Percentiles rank a stretch among this genome's conserved stretches.
Conservation (phyloP, 2,329 filamentous ascomycete genomes). For the Karstenula rhodostoma region DNA sequence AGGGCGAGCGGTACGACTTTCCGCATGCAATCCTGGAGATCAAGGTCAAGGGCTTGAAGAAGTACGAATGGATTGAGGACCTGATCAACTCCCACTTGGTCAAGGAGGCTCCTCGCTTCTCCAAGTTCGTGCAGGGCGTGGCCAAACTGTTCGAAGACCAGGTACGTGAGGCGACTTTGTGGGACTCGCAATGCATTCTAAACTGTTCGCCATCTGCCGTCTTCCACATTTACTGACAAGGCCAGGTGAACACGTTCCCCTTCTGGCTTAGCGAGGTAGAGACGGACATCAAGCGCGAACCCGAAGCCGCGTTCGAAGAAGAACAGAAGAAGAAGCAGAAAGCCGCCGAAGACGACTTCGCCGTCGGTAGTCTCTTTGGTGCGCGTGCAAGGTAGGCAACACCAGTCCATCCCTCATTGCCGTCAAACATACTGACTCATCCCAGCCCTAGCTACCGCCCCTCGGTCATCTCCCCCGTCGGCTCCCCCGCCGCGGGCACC, state of each 20-base stretch:
- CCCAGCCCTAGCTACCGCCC: conserved; percentile 59
- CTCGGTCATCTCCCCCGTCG: conserved; percentile 71
- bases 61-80: conserved; percentile 87
- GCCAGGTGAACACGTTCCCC: conserved; percentile 83
- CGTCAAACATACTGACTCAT: background rate
- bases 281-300: conserved; percentile 91
- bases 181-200: background rate
- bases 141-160: conserved; percentile 87
- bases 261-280: conserved; percentile 96
- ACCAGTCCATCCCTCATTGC: no score
- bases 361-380: conserved; percentile 86
- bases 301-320: conserved; percentile 86
- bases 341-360: conserved; percentile 84
- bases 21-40: conserved; percentile 92
- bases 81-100: conserved; percentile 92
- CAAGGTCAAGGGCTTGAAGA: conserved; percentile 76
- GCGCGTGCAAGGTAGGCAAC: conserved; percentile 33
- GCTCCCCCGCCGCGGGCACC: conserved; percentile 60
- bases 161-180: background rate
- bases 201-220: background rate
- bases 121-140: conserved; percentile 95
- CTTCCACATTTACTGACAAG: conserved; percentile 48
- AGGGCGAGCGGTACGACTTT: conserved; percentile 90
- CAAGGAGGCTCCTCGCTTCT: conserved; percentile 88
- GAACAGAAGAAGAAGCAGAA: conserved; percentile 86